phyloP scores from a whole-genome alignment of 768 basidiomycete species.

The Russula brevipes region DNA sequence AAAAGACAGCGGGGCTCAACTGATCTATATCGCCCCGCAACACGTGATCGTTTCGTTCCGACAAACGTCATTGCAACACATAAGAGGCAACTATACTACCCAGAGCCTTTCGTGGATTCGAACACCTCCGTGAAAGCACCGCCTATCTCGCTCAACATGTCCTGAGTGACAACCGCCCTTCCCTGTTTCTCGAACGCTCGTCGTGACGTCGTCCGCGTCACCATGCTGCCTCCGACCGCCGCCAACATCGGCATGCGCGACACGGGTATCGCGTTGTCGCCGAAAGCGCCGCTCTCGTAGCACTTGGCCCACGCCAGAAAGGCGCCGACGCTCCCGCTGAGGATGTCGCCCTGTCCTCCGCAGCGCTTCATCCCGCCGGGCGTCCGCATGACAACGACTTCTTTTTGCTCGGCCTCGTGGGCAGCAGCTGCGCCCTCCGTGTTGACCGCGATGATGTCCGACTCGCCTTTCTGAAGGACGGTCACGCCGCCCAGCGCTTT shows the following conservation, averaged over 20 bases:
- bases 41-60: conserved; percentile 14
- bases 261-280: conserved; percentile 49
- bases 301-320: conserved; percentile 95
- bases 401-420: conserved; percentile 39
- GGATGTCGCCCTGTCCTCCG: conserved; percentile 94
- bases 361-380: conserved; percentile 86
- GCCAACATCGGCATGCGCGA: conserved; percentile 78
- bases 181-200: conserved; percentile 72
- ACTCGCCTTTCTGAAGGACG: conserved; percentile 80
- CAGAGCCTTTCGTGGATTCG: conserved; percentile 41
- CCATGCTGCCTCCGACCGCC: conserved; percentile 79
- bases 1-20: background rate
- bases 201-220: conserved; percentile 80
- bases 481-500: conserved; percentile 78
- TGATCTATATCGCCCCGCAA: conserved; percentile 15
- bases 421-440: conserved; percentile 52
- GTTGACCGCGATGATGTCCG: conserved; percentile 78
- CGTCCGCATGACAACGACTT: conserved; percentile 56
- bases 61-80: background rate
- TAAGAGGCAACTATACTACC: background rate
- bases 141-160: conserved; percentile 47
- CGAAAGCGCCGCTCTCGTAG: conserved; percentile 80
- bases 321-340: conserved; percentile 83
- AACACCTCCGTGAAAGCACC: conserved; percentile 71
- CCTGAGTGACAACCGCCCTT: conserved; percentile 63